Evolutionary conservation across 768 basidiomycete species (phyloP).

Genomic region (Tylopilus sp.): DNA sequence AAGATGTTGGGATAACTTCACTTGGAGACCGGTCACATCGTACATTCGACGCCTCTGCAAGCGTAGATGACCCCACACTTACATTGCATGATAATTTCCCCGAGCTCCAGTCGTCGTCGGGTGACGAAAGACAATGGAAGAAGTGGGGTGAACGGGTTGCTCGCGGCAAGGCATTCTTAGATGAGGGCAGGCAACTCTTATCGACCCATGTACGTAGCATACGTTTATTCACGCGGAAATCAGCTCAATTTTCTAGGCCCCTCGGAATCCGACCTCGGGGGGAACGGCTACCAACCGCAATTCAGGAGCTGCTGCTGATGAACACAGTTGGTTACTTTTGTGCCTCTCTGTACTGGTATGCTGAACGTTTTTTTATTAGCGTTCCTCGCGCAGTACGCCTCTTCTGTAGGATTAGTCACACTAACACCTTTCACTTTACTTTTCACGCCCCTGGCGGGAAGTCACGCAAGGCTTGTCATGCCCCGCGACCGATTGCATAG

Average conservation of each 20-base stretch:
- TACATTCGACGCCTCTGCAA: conserved; percentile 12
- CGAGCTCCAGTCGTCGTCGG: conserved; percentile 4
- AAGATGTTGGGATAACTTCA: conserved; percentile 40
- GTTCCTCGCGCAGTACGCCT: conserved; percentile 56
- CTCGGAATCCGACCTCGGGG: background rate
- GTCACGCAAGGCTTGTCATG: conserved; percentile 44
- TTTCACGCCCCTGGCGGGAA: conserved; percentile 54
- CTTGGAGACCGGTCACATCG: conserved; percentile 17
- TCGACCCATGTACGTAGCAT: conserved; percentile 32
- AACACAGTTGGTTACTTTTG: conserved; percentile 32
- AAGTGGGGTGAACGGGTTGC: conserved; percentile 52
- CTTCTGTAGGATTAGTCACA: conserved; percentile 58
- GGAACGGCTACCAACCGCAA: background rate
- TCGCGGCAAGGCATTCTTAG: conserved; percentile 42
- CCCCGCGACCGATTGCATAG: conserved; percentile 45
- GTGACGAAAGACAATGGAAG: conserved; percentile 45
- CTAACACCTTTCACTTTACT: conserved; percentile 45
- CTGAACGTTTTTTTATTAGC: conserved; percentile 34
- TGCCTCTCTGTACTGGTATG: background rate
- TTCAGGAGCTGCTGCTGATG: conserved; percentile 15
- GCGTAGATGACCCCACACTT: conserved; percentile 1
- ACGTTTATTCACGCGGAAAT: conserved; percentile 11
- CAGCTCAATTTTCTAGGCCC: conserved; percentile 8
- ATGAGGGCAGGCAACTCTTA: conserved; percentile 41
- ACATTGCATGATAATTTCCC: background rate